Evolutionary conservation across 1,139 yeast species (phyloP).

Genomic region (Suhomyces atakaporum): DNA sequence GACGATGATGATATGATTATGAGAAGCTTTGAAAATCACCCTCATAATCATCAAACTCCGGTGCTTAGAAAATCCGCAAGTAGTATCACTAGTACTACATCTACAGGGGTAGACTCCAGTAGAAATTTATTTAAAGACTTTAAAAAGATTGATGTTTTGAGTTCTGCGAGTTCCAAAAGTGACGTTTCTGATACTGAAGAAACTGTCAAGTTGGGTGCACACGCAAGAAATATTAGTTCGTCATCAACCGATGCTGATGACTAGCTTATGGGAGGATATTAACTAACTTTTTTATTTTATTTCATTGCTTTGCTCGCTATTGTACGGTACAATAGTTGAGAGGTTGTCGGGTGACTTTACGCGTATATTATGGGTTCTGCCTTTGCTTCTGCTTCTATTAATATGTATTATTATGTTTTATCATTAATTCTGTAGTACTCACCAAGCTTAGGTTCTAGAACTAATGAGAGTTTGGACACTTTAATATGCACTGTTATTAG

Average conservation of each 20-base stretch:
- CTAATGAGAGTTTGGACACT: too few species aligned
- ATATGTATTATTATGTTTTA: constrained; percentile 12
- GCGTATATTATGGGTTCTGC: constrained; percentile 4
- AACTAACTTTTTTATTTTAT: constrained; percentile 5
- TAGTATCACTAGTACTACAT: constrained; percentile 8
- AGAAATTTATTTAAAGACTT: constrained; percentile 25
- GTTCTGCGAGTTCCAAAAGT: constrained; percentile 11
- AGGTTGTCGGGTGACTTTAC: constrained; percentile 1
- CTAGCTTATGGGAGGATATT: neutral
- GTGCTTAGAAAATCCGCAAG: constrained; percentile 12
- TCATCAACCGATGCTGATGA: constrained; percentile 12
- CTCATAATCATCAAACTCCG: constrained; percentile 20
- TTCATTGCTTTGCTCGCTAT: constrained; percentile 6
- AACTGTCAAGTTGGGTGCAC: neutral
- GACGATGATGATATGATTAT: constrained; percentile 62
- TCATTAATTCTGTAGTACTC: too few species aligned
- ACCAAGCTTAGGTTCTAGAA: too few species aligned
- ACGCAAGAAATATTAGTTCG: constrained; percentile 4
- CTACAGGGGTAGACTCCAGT: constrained; percentile 16
- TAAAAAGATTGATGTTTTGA: constrained; percentile 17
- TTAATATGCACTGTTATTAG: too few species aligned
- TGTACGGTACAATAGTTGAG: constrained; percentile 9
- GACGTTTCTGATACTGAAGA: constrained; percentile 8
- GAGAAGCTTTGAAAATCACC: constrained; percentile 42
- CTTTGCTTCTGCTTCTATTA: constrained; percentile 5